Evolutionary conservation across 2,329 filamentous ascomycete species (phyloP).

Genomic region (Claviceps arundinis): DNA sequence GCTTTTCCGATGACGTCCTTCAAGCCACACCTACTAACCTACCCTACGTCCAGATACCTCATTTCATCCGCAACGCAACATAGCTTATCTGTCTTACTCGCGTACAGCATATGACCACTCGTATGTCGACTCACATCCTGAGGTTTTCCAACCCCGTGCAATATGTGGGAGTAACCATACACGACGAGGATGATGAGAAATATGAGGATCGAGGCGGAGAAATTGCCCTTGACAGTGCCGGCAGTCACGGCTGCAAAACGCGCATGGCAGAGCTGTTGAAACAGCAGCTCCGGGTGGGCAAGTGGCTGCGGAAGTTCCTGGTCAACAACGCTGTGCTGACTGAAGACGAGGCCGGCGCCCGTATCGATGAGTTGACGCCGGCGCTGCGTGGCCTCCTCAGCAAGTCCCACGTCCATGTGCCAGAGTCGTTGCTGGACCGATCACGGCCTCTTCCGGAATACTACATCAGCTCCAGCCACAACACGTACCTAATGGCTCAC

Average conservation of each 20-base stretch:
- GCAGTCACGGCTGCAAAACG: constrained; percentile 45
- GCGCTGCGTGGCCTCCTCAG: constrained; percentile 39
- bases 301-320: constrained; percentile 42
- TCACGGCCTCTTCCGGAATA: constrained; percentile 53
- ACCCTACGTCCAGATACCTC: no score
- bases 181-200: constrained; percentile 15
- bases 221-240: constrained; percentile 30
- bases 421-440: constrained; percentile 39
- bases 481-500: constrained; percentile 58
- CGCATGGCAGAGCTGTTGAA: constrained; percentile 35
- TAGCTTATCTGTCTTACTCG: no score
- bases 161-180: background rate
- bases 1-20: no score
- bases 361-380: constrained; percentile 25
- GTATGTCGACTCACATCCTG: constrained; percentile 10
- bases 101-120: no score
- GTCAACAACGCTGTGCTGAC: constrained; percentile 37
- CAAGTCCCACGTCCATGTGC: constrained; percentile 44
- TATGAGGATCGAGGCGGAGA: constrained; percentile 22
- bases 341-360: constrained; percentile 32
- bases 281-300: constrained; percentile 44
- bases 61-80: no score
- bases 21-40: no score
- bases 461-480: constrained; percentile 61
- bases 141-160: no score